Percentiles rank a stretch among this genome's conserved stretches.
Evolutionary conservation across 2,329 filamentous ascomycete species (phyloP).

Genomic region (Penicillium brasilianum): DNA sequence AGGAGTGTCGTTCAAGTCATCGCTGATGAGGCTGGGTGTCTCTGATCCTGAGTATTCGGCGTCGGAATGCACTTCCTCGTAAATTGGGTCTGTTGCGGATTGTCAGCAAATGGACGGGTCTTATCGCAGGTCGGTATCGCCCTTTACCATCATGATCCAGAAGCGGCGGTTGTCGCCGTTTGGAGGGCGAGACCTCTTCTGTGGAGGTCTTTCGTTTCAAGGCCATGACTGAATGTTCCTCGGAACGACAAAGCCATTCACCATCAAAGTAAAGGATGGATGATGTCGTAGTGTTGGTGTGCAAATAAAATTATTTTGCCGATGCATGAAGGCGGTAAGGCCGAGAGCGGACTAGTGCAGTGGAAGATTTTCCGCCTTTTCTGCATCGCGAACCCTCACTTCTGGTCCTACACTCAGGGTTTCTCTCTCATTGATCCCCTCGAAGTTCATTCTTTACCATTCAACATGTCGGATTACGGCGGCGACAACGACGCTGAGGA

Average conservation of each 20-base stretch:
- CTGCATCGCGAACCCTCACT: slow-evolving; percentile 29
- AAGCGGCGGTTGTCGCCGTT: slow-evolving; percentile 37
- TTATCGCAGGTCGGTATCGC: slow-evolving; percentile 12
- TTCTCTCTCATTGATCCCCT: slow-evolving; percentile 25
- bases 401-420: slow-evolving; percentile 25
- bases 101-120: slow-evolving; percentile 27
- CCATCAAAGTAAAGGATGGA: not conserved
- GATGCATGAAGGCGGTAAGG: slow-evolving; percentile 37
- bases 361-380: slow-evolving; percentile 46
- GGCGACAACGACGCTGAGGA: slow-evolving; percentile 68
- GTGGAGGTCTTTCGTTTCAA: slow-evolving; percentile 42
- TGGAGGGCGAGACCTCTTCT: slow-evolving; percentile 35
- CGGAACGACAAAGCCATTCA: slow-evolving; percentile 3
- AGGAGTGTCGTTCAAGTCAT: slow-evolving; percentile 52
- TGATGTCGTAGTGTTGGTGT: slow-evolving; percentile 7
- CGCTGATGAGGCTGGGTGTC: slow-evolving; percentile 35
- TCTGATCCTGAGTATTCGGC: slow-evolving; percentile 38
- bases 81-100: slow-evolving; percentile 44
- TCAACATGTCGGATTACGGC: slow-evolving; percentile 74
- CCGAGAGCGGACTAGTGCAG: slow-evolving; percentile 35
- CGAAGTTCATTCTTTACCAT: slow-evolving; percentile 17
- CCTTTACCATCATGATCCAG: slow-evolving; percentile 38
- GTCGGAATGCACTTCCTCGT: slow-evolving; percentile 43
- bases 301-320: slow-evolving; percentile 42
- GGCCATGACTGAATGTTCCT: slow-evolving; percentile 36